Conservation (phyloP, 257 asterid species). For the Gentiana dahurica region DNA sequence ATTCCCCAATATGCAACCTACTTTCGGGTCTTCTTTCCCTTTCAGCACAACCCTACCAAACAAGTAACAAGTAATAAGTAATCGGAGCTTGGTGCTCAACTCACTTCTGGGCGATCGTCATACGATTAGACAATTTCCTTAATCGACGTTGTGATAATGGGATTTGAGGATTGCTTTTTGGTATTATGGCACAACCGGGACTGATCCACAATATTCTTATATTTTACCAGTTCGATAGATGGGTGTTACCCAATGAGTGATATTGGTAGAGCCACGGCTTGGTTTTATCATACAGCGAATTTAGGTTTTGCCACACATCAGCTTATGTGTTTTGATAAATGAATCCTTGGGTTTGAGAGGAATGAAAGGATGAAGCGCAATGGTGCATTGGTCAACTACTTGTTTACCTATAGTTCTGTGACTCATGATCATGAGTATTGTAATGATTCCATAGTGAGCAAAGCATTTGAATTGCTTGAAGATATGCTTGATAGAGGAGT, state of each 20-base stretch:
- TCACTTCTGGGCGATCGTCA: no score
- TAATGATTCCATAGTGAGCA: slow-evolving; percentile 22
- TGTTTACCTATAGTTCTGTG: slow-evolving; percentile 42
- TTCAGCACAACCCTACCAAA: no score
- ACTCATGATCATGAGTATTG: slow-evolving; percentile 31
- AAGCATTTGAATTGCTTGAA: slow-evolving; percentile 37
- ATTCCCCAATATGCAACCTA: no score
- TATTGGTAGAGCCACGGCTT: slow-evolving; percentile 33
- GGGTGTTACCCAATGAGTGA: slow-evolving; percentile 59
- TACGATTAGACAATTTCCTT: no score
- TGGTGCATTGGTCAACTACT: slow-evolving; percentile 44
- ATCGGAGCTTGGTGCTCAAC: no score
- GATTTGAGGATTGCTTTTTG: slow-evolving; percentile 40
- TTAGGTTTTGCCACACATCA: slow-evolving; percentile 57
- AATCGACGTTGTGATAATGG: slow-evolving; percentile 36
- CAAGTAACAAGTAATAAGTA: no score
- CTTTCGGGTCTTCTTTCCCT: no score
- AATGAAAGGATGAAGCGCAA: slow-evolving; percentile 48
- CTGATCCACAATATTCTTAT: slow-evolving; percentile 49
- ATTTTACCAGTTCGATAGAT: slow-evolving; percentile 53
- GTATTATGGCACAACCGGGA: slow-evolving; percentile 31
- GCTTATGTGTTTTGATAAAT: slow-evolving; percentile 50
- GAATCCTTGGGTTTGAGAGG: slow-evolving; percentile 57
- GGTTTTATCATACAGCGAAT: slow-evolving; percentile 33
- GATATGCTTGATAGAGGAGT: slow-evolving; percentile 58